A percentile compares a stretch with the other conserved stretches of the same genome.
Evolutionary conservation across 225 moss, liverwort and hornwort genomes (phyloP).

Genomic region (Thuidium tamariscinum): DNA sequence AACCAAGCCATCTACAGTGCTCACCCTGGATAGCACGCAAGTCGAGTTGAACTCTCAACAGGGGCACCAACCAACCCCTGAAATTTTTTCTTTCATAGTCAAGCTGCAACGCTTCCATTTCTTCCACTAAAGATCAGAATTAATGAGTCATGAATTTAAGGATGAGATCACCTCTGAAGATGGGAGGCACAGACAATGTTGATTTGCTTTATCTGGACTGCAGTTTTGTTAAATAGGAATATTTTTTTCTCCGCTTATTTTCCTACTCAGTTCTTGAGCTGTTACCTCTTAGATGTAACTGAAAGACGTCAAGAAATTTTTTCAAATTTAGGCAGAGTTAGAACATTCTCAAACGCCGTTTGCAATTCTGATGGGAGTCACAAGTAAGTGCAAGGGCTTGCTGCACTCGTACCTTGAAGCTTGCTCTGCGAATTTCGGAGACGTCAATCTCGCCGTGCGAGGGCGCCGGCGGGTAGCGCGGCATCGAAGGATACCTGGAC

Average conservation of each 20-base stretch:
- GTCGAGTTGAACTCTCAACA: background rate
- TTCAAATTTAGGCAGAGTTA: background rate
- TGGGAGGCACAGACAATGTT: background rate
- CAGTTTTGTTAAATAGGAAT: background rate
- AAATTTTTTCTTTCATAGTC: background rate
- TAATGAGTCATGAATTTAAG: background rate
- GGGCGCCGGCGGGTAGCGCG: slow-evolving; percentile 40
- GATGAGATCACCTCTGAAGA: background rate
- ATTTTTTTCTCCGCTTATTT: background rate
- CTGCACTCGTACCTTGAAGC: slow-evolving; percentile 28
- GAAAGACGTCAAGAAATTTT: background rate
- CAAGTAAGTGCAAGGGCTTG: background rate
- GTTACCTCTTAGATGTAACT: background rate
- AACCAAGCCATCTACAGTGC: background rate
- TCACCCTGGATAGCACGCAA: background rate
- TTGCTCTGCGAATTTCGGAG: slow-evolving; percentile 46
- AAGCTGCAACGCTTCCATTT: background rate
- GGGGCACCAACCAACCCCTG: background rate
- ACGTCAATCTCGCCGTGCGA: slow-evolving; percentile 31
- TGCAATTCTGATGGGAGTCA: background rate
- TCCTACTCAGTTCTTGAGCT: background rate
- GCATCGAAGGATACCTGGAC: slow-evolving; percentile 77
- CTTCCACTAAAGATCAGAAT: background rate
- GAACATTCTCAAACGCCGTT: background rate
- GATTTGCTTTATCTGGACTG: background rate